Evolutionary conservation across 768 basidiomycete genomes (phyloP), one percentile per base, ranked within the genome.

Genomic region (Pisolithus marmoratus): DNA sequence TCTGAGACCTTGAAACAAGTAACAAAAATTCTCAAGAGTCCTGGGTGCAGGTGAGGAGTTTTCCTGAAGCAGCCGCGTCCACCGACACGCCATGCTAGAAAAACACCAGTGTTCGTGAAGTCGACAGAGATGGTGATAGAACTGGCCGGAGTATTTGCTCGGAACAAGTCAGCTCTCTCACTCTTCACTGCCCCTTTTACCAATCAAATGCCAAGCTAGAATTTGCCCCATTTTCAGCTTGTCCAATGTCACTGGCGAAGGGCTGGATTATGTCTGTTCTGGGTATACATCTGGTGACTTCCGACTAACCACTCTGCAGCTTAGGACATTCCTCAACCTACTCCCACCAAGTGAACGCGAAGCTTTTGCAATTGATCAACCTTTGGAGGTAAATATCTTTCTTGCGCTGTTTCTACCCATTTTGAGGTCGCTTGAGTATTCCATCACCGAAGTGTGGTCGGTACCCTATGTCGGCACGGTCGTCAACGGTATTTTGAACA

Each of bases 221-320:
- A 65, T 95, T 63, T 94, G 91, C 61, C 94, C 94, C 0, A 84
- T 95, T 53, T 94, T 95, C 70, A 85, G 87, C 63, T 74, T 94
- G 20, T 96, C 94, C 3, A 98, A 97, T 64, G 91, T 96, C 14
- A 94, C 92, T 1, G 95, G 94, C n/a, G 81, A 90, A 58, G 92
- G 94, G 4, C 80, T 95, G 11, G 84, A 90, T 60, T 76, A 80
- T 58, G 86, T 92, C 58, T 44, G 79, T 23, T 19, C n/a, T 8
- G 40, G 19, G 19, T 58, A 34, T 48, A 12, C 52, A 26, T 40
- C 15, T 26, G 31, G 19, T 2, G 38, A 29, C 51, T 45, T 14
- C 51, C 43, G 22, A 26, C 57, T 63, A 26, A 70, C 45, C 19
- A 9, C 19, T 20, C 44, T 40, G 31, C 55, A 90, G 87, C 70